Conservation (phyloP, 148 eudicot species). For the Persicaria maculosa region DNA sequence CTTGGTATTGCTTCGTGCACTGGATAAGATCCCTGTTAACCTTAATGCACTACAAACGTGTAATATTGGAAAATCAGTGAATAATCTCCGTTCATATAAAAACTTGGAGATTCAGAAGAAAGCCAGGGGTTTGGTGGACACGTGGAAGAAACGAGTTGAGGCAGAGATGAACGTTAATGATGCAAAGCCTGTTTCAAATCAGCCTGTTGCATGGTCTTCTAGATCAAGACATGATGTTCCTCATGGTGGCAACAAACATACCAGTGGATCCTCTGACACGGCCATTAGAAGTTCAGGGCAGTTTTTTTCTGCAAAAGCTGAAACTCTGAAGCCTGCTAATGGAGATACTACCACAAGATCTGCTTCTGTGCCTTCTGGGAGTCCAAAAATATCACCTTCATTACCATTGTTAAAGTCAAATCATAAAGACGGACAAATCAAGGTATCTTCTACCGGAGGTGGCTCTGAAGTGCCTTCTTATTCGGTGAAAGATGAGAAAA, state of each 20-base stretch:
- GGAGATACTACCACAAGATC: constrained; percentile 41
- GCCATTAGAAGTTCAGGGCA: constrained; percentile 34
- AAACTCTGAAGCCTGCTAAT: constrained; percentile 32
- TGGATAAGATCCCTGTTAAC: constrained; percentile 83
- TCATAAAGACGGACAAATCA: constrained; percentile 26
- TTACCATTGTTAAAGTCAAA: constrained; percentile 23
- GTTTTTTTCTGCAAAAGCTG: constrained; percentile 36
- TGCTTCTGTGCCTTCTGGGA: constrained; percentile 33
- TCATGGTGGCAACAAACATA: constrained; percentile 30
- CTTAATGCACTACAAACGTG: constrained; percentile 68
- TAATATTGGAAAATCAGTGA: constrained; percentile 87
- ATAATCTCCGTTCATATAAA: constrained; percentile 60
- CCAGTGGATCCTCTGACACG: constrained; percentile 42
- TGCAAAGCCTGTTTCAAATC: constrained; percentile 47
- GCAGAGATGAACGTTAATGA: constrained; percentile 79
- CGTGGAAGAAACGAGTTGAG: constrained; percentile 94
- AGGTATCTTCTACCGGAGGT: constrained; percentile 23
- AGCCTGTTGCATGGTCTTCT: constrained; percentile 44
- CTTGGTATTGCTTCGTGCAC: constrained; percentile 74
- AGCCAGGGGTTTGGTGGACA: constrained; percentile 77
- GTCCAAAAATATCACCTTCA: constrained; percentile 28
- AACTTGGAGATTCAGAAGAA: constrained; percentile 86
- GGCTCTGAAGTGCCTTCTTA: constrained; percentile 40
- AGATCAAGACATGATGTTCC: constrained; percentile 52
- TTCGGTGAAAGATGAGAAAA: constrained; percentile 53